Conservation (phyloP, 2,329 filamentous ascomycete species). For the Trichoderma semiorbis region DNA sequence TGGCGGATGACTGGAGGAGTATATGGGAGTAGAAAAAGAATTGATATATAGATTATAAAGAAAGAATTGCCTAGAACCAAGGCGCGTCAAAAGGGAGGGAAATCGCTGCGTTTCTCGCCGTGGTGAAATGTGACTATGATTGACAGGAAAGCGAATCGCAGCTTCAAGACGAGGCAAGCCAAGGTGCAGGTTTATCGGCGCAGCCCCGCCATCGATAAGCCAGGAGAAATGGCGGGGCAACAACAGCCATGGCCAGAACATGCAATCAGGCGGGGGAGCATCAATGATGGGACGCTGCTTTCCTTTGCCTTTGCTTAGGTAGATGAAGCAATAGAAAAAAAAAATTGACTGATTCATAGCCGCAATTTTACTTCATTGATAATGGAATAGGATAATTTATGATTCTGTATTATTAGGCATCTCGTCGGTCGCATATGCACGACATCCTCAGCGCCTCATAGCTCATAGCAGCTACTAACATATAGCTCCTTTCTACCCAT, state of each 20-base stretch:
- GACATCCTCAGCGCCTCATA: not conserved
- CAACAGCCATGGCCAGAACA: not conserved
- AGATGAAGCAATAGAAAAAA: not conserved
- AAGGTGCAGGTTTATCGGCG: not conserved
- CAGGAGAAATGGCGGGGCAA: conserved; percentile 27
- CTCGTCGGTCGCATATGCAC: not conserved
- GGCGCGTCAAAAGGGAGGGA: not conserved
- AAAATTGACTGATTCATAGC: not conserved
- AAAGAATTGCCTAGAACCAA: not conserved
- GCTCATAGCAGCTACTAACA: not conserved
- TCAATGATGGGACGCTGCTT: not conserved
- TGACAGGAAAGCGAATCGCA: not conserved
- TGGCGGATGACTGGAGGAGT: conserved; percentile 29
- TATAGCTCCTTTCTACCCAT: conserved; percentile 40
- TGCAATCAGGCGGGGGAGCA: conserved; percentile 20
- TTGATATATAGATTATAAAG: not conserved
- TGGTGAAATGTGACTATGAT: not conserved
- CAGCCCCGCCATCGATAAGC: conserved; percentile 17
- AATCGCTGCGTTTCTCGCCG: not conserved
- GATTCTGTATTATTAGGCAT: not conserved
- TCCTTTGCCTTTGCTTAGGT: not conserved
- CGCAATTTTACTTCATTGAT: not conserved
- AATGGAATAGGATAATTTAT: not conserved
- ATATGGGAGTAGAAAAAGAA: too few relatives aligned
- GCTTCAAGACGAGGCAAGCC: not conserved